A percentile compares a stretch with the other conserved stretches of the same genome.
Evolutionary conservation across 352 stramenopile genomes (phyloP).

Genomic region (Globisporangium barbulae): DNA sequence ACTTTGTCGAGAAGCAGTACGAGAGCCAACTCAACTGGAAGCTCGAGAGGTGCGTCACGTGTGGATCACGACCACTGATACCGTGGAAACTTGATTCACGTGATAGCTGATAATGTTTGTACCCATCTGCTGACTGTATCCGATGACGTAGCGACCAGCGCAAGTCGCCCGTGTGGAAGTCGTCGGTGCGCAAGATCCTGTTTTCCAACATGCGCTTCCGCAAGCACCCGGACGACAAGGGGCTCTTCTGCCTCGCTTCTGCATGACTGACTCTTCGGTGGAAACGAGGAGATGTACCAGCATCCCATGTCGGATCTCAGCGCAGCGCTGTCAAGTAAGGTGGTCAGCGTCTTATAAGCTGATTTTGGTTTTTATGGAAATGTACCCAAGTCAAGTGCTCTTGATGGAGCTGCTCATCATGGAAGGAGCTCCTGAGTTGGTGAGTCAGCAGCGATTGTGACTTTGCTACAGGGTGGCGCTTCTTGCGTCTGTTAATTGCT

Average conservation of each 20-base stretch:
- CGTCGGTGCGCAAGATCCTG: conserved; percentile 87
- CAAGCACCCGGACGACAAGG: conserved; percentile 70
- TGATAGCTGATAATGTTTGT: background rate
- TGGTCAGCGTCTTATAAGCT: conserved; percentile 1
- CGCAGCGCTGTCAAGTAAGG: background rate
- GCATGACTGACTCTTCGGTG: conserved; percentile 24
- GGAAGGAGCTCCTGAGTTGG: background rate
- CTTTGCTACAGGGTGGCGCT: too few species aligned
- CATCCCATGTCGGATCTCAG: background rate
- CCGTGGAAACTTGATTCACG: background rate
- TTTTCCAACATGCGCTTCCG: conserved; percentile 86
- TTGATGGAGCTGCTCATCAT: background rate
- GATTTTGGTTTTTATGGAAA: background rate
- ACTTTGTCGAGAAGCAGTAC: conserved; percentile 86
- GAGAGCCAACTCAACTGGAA: conserved; percentile 90
- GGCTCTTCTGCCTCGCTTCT: conserved; percentile 63
- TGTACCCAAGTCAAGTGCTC: background rate
- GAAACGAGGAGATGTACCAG: too few species aligned
- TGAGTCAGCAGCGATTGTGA: background rate
- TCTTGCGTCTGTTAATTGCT: background rate
- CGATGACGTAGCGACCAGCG: conserved; percentile 57
- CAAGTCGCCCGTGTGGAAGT: conserved; percentile 89
- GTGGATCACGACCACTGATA: background rate
- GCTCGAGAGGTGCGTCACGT: conserved; percentile 59
- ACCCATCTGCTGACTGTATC: conserved; percentile 9